Base-by-base conservation (phyloP, 345 rosid species). In the Balakata baccata region DNA sequence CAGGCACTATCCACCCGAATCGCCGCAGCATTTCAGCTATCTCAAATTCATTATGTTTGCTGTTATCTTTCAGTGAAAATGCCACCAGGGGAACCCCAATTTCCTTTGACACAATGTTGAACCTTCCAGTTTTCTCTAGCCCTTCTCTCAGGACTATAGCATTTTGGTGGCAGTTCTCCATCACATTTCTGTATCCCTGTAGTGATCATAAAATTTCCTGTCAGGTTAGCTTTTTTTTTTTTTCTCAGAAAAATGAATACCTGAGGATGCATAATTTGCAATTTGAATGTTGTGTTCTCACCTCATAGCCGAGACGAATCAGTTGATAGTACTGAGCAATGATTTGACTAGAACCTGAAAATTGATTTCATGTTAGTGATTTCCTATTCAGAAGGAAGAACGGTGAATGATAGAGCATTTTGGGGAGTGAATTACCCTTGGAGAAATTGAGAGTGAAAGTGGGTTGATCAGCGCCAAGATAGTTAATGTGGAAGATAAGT, bases 391-490 rank as follows among this genome's bases (percentile, higher is more conserved):
- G 47, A 9, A 43, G 10, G 7, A 43, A 43, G 6, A 43, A 4
- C 47, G 7, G 10, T 7, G 10, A 43, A 43, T 8, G 47, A 43
- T 29, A 29, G 34, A 29, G 34, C 34, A 2, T 29, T 29, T 29
- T 29, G 34, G 9, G 18, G 10, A 1, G 23, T 39, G 4, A 50
- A 4, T 68, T 60, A 87, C 94, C 98, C 68, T 94, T 92, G 34
- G 98, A 94, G 89, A 94, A 94, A 74, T 94, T 92, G 75, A 94
- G 98, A 58, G 98, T 94, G 81, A 94, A 92, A 18, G 98, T 93
- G 63, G 98, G 98, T 77, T 89, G 98, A 81, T 93, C 98, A 54
- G 98, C 64, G 54, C 98, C 98, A 12, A 93, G 95, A 79, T 93
- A 93, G 80, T 91, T 93, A 23, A 93, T 93, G 78, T 93, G 98